Evolutionary conservation across 2,329 filamentous ascomycete genomes (phyloP).

Genomic region (Chalaropsis thielavioides): DNA sequence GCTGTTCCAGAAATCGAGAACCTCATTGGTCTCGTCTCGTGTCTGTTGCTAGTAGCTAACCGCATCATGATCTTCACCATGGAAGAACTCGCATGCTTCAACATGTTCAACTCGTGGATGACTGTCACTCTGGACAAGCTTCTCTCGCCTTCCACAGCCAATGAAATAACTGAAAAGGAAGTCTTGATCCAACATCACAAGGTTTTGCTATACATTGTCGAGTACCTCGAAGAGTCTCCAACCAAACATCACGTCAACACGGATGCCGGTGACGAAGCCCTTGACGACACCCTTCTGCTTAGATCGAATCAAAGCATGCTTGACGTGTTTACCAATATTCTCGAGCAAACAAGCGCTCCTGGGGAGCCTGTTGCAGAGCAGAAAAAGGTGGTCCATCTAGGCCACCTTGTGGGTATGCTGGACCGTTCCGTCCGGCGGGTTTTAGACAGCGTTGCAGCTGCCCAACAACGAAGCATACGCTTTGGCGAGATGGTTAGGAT

Average conservation of each 20-base stretch:
- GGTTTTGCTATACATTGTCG: constrained; percentile 64
- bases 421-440: constrained; percentile 43
- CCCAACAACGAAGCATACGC: constrained; percentile 52
- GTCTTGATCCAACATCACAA: constrained; percentile 57
- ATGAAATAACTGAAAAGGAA: constrained; percentile 67
- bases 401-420: constrained; percentile 47
- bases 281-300: constrained; percentile 29
- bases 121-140: constrained; percentile 69
- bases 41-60: constrained; percentile 60
- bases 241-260: constrained; percentile 46
- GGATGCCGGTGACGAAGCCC: constrained; percentile 11
- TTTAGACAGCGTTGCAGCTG: constrained; percentile 54
- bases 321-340: constrained; percentile 2
- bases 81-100: constrained; percentile 65
- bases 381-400: constrained; percentile 39
- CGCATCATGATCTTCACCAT: constrained; percentile 56
- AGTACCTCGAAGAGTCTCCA: constrained; percentile 51
- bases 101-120: constrained; percentile 70
- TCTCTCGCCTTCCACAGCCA: constrained; percentile 44
- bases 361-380: constrained; percentile 35
- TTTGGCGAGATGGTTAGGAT: constrained; percentile 44
- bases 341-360: constrained; percentile 30
- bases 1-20: constrained; percentile 47
- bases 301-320: constrained; percentile 21
- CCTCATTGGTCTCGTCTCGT: constrained; percentile 56